Evolutionary conservation across 306 rosid genomes (phyloP), one percentile per base, ranked within the genome.

Genomic region (Prunus kanzakura): DNA sequence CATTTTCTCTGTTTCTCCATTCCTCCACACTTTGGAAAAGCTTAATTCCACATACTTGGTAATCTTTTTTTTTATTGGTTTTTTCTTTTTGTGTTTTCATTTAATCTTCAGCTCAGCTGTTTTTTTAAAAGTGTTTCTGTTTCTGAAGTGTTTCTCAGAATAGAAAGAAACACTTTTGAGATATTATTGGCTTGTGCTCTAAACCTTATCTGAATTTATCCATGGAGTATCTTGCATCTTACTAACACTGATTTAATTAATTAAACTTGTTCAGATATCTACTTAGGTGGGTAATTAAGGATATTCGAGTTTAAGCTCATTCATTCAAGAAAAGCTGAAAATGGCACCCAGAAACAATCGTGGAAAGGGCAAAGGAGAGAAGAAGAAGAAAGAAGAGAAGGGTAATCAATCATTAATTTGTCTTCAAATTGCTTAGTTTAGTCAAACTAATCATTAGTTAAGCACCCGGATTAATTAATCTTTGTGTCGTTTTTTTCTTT

Each of bases 301-400:
- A 55, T 2, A 52, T 78, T 75, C 61, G 38, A 85, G 32, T 72
- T 81, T 46, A 15, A 41, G 64, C 79, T 77, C 78, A 35, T 67
- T 76, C 58, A 45, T 51, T 79, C 50, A 2, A 50, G 22, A 25
- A 19, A 55, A 81, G 57, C 75, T 18, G 58, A 85, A 84, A 89
- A 94, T 94, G 98, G 91, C 97, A 45, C 98, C 97, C 14, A 92
- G 94, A 76, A 87, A 88, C 93, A 90, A 66, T 70, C 95, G 96
- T 49, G 97, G 96, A 77, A 94, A 88, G 88, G 86, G 88, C 41
- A 94, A 84, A 78, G 97, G 76, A 60, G 97, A 94, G 72, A 94
- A 90, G 91, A 94, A 92, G 94, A 94, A 90, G 93, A 92, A 94
- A 81, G 97, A 94, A 77, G 97, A 90, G 20, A 92, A 91, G 85